These are phyloP conservation scores for Sclerotinia trifoliorum DNA, from an alignment of 2,329 filamentous ascomycete genomes.

Conservation along the genomic window DNA sequence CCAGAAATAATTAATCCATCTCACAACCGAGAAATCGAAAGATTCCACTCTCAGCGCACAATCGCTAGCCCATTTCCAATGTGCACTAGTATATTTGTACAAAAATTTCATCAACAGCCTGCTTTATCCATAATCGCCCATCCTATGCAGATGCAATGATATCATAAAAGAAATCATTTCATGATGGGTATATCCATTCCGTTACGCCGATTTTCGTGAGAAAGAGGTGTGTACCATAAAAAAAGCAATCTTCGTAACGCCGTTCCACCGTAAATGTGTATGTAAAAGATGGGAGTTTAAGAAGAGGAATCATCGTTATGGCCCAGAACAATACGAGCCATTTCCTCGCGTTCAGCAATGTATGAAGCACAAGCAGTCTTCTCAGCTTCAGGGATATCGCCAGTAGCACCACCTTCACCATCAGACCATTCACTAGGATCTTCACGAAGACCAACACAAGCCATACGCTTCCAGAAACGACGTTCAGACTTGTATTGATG, in stretches of 20 bases:
- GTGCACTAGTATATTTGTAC: background rate
- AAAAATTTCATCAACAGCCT: constrained; percentile 15
- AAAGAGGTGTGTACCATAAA: constrained; percentile 4
- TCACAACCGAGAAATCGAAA: background rate
- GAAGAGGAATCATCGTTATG: background rate
- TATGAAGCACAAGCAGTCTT: constrained; percentile 23
- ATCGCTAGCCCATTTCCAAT: constrained; percentile 9
- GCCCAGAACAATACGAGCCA: constrained; percentile 12
- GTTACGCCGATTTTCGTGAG: constrained; percentile 10
- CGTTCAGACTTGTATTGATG: constrained; percentile 56
- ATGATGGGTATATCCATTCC: constrained; percentile 18
- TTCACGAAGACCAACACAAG: constrained; percentile 59
- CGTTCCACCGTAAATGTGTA: background rate
- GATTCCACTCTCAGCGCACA: background rate
- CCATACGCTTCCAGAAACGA: constrained; percentile 66
- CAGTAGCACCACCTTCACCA: constrained; percentile 59
- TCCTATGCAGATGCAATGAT: constrained; percentile 10
- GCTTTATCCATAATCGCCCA: constrained; percentile 3
- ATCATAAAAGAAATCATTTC: constrained; percentile 15
- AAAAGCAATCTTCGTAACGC: background rate
- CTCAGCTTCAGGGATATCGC: constrained; percentile 44
- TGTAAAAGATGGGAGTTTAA: background rate
- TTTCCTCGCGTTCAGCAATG: constrained; percentile 16
- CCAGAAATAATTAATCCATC: background rate
- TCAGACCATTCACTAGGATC: constrained; percentile 58